Base-by-base conservation (phyloP, 257 asterid species). In the Asclepias syriaca region DNA sequence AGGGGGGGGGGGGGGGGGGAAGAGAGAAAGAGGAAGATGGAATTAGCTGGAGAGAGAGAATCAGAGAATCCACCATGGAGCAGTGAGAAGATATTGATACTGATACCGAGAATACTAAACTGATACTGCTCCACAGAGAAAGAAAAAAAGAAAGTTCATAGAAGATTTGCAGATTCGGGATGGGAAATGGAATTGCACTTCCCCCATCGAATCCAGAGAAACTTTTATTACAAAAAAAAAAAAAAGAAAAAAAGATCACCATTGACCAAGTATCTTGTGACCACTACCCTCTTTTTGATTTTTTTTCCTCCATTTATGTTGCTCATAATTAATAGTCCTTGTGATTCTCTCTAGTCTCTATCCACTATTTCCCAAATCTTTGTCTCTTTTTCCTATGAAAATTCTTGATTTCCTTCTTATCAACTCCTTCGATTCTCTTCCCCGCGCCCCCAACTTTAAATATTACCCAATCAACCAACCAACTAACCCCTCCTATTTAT, bases 211-310 rank as follows among this genome's bases (percentile, higher is more conserved):
- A 86, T 82, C 81, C 74, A 65, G 67, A 73, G 71, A 80, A 63
- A 29, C 65, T 78, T 27, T 34, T 34, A 34, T 34, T 34, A 34
- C 39, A 34, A 34, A 34, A 3, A 34, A 34, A 34, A 34, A 34
- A 34, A 3, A 4, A 34, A 34, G 5, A 6, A 6, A 76, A 81
- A 70, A 80, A 70, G 83, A 85, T 80, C 81, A 75, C 85, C 85
- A 67, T 80, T 80, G 80, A 73, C 85, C 85, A 67, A 81, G 75
- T 80, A 83, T 87, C 82, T 72, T 9, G 86, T 83, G 77, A 81
- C 72, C 75, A 69, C 53, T 65, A 50, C 15, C 39, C 39, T 49
- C 4, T 8, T 50, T 82, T 72, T 74, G 64, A 72, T 50, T 75
- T 66, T 77, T 63, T 75, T 66, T 77, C 57, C 79, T 55, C 49